These are phyloP conservation scores for Dactylorhiza incarnata DNA, from an alignment of 106 monocot genomes.

Conservation along the genomic window DNA sequence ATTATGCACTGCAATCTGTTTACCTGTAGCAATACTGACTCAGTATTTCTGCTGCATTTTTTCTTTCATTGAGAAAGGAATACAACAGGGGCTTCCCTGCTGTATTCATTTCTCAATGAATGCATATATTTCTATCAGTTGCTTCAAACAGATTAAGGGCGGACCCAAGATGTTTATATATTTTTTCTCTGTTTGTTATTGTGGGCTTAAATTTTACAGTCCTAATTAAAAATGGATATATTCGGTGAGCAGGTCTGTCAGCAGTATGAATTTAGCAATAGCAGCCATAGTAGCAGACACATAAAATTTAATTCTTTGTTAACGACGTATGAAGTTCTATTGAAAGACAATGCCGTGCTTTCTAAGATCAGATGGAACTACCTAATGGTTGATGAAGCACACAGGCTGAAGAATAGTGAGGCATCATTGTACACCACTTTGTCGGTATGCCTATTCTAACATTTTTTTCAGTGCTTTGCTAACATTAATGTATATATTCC, in stretches of 20 bases:
- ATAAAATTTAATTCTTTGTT: conserved; percentile 81
- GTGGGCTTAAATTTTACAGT: not conserved
- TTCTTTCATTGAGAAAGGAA: not conserved
- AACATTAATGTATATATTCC: not conserved
- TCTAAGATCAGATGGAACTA: conserved; percentile 96
- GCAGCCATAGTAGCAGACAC: conserved; percentile 54
- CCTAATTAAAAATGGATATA: not conserved
- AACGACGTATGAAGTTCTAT: conserved; percentile 98
- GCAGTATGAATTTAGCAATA: conserved; percentile 80
- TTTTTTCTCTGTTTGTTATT: not conserved
- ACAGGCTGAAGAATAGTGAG: conserved; percentile 91
- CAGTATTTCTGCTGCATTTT: not conserved
- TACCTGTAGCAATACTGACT: not conserved
- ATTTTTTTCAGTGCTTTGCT: not conserved
- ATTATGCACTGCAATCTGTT: not conserved
- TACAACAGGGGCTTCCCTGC: not conserved
- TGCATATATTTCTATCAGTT: too few relatives aligned
- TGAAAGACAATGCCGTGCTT: conserved; percentile 82
- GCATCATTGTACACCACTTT: conserved; percentile 84
- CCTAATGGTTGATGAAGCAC: conserved; percentile 99
- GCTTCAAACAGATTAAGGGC: not conserved
- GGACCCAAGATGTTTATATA: not conserved
- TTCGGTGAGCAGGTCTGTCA: conserved; percentile 66
- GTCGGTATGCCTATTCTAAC: conserved; percentile 35
- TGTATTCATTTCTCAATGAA: not conserved